Conservation (phyloP, 441 rosid species). For the Populus hybrid region DNA sequence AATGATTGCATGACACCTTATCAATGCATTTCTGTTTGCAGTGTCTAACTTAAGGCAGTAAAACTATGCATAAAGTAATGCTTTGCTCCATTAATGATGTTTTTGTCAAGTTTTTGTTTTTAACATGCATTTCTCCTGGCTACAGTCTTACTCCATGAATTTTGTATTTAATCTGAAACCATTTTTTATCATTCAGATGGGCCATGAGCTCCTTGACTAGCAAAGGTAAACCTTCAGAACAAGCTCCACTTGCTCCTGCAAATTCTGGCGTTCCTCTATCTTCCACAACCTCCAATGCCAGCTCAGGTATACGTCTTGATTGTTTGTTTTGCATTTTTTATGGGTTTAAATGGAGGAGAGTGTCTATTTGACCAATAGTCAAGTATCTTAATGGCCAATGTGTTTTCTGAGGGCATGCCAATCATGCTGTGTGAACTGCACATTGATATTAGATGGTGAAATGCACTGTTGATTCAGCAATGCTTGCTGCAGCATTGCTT, state of each 20-base stretch:
- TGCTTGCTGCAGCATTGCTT: not conserved
- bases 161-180: not conserved
- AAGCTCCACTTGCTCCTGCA: constrained; percentile 63
- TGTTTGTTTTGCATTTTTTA: not conserved
- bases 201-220: constrained; percentile 99
- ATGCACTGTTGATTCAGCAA: not conserved
- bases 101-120: not conserved
- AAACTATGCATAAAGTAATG: not conserved
- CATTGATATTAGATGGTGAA: not conserved
- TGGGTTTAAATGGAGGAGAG: not conserved
- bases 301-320: constrained; percentile 54
- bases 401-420: not conserved
- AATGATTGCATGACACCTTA: not conserved
- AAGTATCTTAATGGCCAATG: not conserved
- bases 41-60: not conserved
- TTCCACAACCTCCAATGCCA: constrained; percentile 54
- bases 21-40: not conserved
- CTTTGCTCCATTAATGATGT: not conserved
- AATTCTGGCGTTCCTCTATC: constrained; percentile 44
- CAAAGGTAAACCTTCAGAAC: constrained; percentile 91
- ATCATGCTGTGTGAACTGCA: not conserved
- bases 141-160: not conserved
- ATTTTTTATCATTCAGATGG: constrained; percentile 55
- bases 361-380: not conserved
- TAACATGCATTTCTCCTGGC: not conserved